Base-by-base conservation (phyloP, 208 protist genomes). In the Trypanosoma vivax region DNA sequence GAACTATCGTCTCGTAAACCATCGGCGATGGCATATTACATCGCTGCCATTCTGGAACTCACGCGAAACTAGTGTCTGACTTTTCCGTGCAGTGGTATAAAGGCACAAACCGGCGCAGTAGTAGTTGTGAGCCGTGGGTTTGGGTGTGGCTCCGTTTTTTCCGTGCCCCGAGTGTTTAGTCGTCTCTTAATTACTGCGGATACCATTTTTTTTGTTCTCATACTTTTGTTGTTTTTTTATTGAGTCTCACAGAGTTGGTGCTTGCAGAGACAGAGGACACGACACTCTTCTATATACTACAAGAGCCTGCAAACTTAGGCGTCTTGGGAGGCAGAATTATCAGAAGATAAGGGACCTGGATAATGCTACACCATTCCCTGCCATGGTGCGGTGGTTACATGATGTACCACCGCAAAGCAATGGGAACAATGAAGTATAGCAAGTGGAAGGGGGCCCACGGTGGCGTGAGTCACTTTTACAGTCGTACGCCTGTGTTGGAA, bases 361-460 rank as follows among this genome's bases (percentile, higher is more conserved):
- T 7, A 0, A 82, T 78, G 68, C 49, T 90, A 40, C 71, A 62
- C 53, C 31, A 37, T 31, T 79, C 87, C 11, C 24, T 50, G 9
- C 23, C 70, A 39, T 51, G 60, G 33, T 42, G 70, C 9, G 87
- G 81, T 21, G 78, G 75, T 31, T 90, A 90, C 69, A 89, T 88
- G 80, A 88, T 90, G 79, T 94, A 94, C 70, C 87, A 94, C 52
- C 82, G 87, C 49, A 83, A 83, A 39, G 50, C 87, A 30, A 88
- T 94, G 80, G 67, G 81, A 27, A 88, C 79, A 10, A 84, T 91
- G 81, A 83, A 80, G 66, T 89, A 87, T 57, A 91, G 79, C 65
- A 70, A 68, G 10, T 94, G 87, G 83, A 72, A 76, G 39, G 87
- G 87, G 13, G 57, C 54, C 2, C 79, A 76, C 28, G 87, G 87